Evolutionary conservation across 2,329 filamentous ascomycete genomes (phyloP).

Genomic region (Penicillium sp.): DNA sequence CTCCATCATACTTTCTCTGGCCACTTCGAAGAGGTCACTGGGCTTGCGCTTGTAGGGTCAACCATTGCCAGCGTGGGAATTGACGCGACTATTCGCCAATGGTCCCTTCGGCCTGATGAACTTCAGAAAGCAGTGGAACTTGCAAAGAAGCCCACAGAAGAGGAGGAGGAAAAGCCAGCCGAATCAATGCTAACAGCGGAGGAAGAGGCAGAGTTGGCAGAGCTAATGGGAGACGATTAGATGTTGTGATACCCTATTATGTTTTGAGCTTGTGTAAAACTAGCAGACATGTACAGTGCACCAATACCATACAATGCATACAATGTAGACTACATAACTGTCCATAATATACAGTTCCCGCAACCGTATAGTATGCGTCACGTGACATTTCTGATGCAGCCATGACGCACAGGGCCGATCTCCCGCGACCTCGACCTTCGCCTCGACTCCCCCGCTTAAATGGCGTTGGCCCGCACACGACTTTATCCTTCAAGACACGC

Average conservation of each 20-base stretch:
- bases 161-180: conserved; percentile 39
- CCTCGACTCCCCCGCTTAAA: conserved; percentile 17
- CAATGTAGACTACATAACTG: background rate
- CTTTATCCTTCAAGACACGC: conserved; percentile 1
- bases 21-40: conserved; percentile 89
- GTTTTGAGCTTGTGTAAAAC: background rate
- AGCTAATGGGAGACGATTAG: conserved; percentile 67
- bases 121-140: conserved; percentile 51
- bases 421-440: conserved; percentile 16
- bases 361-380: conserved; percentile 6
- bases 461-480: conserved; percentile 7
- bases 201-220: conserved; percentile 85
- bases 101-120: conserved; percentile 60
- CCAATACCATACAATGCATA: background rate
- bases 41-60: conserved; percentile 54
- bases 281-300: background rate
- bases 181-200: conserved; percentile 64
- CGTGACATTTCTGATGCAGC: conserved; percentile 23
- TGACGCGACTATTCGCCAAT: conserved; percentile 77
- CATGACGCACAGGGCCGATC: conserved; percentile 31
- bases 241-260: conserved; percentile 13
- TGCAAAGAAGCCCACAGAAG: conserved; percentile 36
- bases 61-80: conserved; percentile 73
- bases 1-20: conserved; percentile 67
- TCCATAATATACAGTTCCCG: background rate